A percentile compares a stretch with the other conserved stretches of the same genome.
Conservation (phyloP, 1,284 basidiomycete species). For the Cutaneotrichosporon cyanovorans region DNA sequence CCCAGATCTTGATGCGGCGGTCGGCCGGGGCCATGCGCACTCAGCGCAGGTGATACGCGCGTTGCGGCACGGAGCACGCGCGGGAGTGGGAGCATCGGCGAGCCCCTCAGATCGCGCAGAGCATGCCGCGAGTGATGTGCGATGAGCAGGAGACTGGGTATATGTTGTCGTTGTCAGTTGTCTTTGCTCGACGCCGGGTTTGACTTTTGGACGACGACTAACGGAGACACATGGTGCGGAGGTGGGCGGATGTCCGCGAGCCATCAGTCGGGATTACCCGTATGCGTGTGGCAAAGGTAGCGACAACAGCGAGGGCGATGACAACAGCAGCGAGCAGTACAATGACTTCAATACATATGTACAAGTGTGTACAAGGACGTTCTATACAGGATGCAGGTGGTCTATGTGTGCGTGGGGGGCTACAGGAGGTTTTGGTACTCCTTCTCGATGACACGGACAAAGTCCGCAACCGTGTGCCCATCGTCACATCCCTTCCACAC, state of each 20-base stretch:
- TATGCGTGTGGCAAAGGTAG: neutral
- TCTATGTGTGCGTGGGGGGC: neutral
- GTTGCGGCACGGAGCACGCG: neutral
- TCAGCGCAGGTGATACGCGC: slow-evolving; percentile 1
- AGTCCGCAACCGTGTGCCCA: slow-evolving; percentile 65
- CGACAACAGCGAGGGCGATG: too few relatives aligned
- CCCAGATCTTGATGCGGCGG: neutral
- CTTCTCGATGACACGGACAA: slow-evolving; percentile 66
- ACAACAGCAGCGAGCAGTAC: too few relatives aligned
- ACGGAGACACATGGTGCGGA: neutral
- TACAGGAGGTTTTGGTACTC: slow-evolving; percentile 50
- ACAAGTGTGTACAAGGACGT: too few relatives aligned
- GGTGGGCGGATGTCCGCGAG: neutral
- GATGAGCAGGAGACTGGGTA: too few relatives aligned
- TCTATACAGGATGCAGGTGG: too few relatives aligned
- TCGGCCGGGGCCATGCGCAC: slow-evolving; percentile 3
- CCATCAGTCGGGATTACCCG: too few relatives aligned
- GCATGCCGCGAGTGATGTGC: too few relatives aligned
- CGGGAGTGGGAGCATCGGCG: slow-evolving; percentile 2
- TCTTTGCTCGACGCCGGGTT: neutral
- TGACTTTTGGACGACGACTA: slow-evolving; percentile 2
- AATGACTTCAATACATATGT: too few relatives aligned
- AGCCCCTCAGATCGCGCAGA: neutral
- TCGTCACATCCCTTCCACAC: slow-evolving; percentile 74
- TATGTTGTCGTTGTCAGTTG: neutral